Evolutionary conservation across 2,329 filamentous ascomycete genomes (phyloP).

Genomic region (Tolypocladium tundrense): DNA sequence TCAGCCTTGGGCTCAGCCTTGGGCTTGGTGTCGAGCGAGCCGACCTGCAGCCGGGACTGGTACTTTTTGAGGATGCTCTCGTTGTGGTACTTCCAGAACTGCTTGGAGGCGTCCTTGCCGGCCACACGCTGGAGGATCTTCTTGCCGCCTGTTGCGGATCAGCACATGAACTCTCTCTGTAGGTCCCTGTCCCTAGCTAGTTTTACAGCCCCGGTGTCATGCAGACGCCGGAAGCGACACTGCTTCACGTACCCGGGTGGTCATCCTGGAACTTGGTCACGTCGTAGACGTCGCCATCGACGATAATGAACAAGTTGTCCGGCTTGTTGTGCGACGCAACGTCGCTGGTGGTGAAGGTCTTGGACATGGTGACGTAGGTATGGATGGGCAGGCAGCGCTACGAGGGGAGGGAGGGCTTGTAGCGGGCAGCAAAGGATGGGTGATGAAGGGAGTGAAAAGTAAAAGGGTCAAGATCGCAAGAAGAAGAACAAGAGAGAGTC

Average conservation of each 20-base stretch:
- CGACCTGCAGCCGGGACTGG: slow-evolving; percentile 63
- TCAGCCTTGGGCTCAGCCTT: slow-evolving; percentile 46
- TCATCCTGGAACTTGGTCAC: slow-evolving; percentile 81
- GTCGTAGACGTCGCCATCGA: slow-evolving; percentile 95
- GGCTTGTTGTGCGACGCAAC: slow-evolving; percentile 88
- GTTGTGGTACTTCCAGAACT: slow-evolving; percentile 72
- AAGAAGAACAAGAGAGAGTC: not conserved
- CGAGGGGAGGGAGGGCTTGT: not conserved
- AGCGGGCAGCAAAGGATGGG: not conserved
- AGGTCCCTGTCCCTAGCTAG: not conserved
- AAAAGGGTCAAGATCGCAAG: not conserved
- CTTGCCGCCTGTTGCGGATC: slow-evolving; percentile 39
- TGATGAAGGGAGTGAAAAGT: not conserved
- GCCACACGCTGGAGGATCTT: slow-evolving; percentile 54
- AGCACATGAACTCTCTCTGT: not conserved
- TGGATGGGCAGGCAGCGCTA: not conserved
- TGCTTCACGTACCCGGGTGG: slow-evolving; percentile 55
- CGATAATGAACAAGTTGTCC: slow-evolving; percentile 76
- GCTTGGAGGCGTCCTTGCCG: slow-evolving; percentile 57
- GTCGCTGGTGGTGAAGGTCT: slow-evolving; percentile 73
- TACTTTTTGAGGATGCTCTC: slow-evolving; percentile 85
- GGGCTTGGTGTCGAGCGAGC: slow-evolving; percentile 82
- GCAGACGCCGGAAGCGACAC: not conserved
- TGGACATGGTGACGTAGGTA: slow-evolving; percentile 55
- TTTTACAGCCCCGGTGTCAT: not conserved